Conservation (phyloP, 2,329 filamentous ascomycete species). For the Neonectria neomacrospora region DNA sequence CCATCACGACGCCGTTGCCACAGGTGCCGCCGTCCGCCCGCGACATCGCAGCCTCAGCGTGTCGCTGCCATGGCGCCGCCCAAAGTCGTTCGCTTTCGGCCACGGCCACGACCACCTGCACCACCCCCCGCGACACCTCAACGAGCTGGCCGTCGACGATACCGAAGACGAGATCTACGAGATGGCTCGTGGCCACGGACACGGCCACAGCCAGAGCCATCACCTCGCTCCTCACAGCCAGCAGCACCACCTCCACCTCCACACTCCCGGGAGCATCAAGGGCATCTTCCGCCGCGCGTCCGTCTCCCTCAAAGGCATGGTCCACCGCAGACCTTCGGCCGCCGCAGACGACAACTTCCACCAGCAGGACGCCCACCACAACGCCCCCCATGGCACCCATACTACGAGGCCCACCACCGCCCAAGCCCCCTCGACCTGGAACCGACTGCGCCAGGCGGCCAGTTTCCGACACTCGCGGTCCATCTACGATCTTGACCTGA, state of each 20-base stretch:
- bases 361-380: conserved; percentile 39
- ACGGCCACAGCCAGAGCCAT: conserved; percentile 41
- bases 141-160: conserved; percentile 50
- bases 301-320: conserved; percentile 63
- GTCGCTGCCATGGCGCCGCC: conserved; percentile 61
- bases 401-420: conserved; percentile 57
- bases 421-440: conserved; percentile 58
- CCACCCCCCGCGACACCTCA: conserved; percentile 44
- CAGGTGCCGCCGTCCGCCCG: conserved; percentile 41
- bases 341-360: conserved; percentile 46
- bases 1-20: conserved; percentile 20
- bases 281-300: conserved; percentile 67
- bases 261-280: conserved; percentile 54
- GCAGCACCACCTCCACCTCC: conserved; percentile 41
- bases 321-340: conserved; percentile 60
- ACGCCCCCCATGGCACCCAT: conserved; percentile 24
- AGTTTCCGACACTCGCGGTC: conserved; percentile 61
- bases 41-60: conserved; percentile 62
- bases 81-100: conserved; percentile 55
- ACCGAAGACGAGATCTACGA: conserved; percentile 42
- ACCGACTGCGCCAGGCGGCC: conserved; percentile 62
- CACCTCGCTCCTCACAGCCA: conserved; percentile 41
- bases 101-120: conserved; percentile 49
- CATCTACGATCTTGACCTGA: conserved; percentile 55
- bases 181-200: conserved; percentile 30